These are phyloP conservation scores for Leccinum solheimii DNA, from an alignment of 1,284 basidiomycete genomes.

Conservation along the genomic window DNA sequence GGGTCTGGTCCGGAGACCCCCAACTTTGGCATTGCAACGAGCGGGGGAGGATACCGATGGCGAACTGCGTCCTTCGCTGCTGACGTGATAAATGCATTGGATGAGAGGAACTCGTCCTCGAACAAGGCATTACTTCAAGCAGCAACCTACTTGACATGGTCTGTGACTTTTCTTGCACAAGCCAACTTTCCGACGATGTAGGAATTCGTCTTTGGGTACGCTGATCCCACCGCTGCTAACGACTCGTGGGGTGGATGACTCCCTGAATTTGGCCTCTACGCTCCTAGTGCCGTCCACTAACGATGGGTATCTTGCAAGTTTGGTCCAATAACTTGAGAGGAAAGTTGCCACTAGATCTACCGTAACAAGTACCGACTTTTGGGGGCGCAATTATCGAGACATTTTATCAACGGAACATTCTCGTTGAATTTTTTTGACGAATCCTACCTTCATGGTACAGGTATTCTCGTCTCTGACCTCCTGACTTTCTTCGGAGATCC, in stretches of 20 bases:
- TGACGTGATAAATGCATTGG: slow-evolving; percentile 49
- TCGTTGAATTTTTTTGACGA: slow-evolving; percentile 34
- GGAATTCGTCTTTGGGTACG: slow-evolving; percentile 39
- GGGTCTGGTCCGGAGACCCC: slow-evolving; percentile 12
- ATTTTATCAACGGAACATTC: slow-evolving; percentile 43
- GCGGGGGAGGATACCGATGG: slow-evolving; percentile 43
- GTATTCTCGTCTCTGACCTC: slow-evolving; percentile 8
- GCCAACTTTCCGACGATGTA: slow-evolving; percentile 42
- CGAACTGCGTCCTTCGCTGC: slow-evolving; percentile 52
- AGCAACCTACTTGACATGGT: slow-evolving; percentile 44
- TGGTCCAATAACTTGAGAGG: slow-evolving; percentile 33
- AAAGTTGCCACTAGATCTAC: slow-evolving; percentile 34
- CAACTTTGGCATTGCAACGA: slow-evolving; percentile 40
- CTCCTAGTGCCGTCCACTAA: slow-evolving; percentile 23
- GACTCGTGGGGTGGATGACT: slow-evolving; percentile 41
- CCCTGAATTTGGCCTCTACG: slow-evolving; percentile 24
- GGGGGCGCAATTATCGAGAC: slow-evolving; percentile 38
- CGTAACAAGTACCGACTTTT: slow-evolving; percentile 39
- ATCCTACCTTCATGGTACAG: slow-evolving; percentile 37
- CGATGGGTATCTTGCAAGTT: slow-evolving; percentile 19
- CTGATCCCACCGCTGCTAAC: slow-evolving; percentile 15
- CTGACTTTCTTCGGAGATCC: not conserved
- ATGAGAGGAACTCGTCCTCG: slow-evolving; percentile 47
- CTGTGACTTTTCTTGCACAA: slow-evolving; percentile 40
- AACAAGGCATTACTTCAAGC: slow-evolving; percentile 47